Evolutionary conservation across 768 basidiomycete species (phyloP), one percentile per base, ranked within the genome.

Genomic region (Lactarius pseudohatsudake): DNA sequence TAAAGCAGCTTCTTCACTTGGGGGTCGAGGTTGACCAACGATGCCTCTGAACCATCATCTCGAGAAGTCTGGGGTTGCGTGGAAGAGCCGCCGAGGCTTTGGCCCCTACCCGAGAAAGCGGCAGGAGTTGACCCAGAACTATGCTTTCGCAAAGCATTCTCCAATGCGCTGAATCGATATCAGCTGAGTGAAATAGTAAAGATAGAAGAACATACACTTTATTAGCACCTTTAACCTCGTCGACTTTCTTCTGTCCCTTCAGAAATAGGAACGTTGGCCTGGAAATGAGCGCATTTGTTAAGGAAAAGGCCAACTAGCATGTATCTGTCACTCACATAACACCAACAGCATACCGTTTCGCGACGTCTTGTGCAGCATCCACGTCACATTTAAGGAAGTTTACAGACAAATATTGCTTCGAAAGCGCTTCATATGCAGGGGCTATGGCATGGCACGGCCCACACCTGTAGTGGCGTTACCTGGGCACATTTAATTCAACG

Each of bases 191-290:
- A 10, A 57, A 28, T 13, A 16, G 20, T 30, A 16, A 22, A 59
- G 53, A 9, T 43, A 43, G 34, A 36, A 38, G 16, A 36, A 57
- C 34, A 77, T 85, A 94, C 91, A 73, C 72, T 73, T 75, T 83
- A 73, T 94, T 79, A 15, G 91, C 91, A 6, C 92, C 92, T 61
- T 81, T 83, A 32, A 94, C 86, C 77, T 82, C 81, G 71, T 90
- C 89, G 26, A 93, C 82, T 73, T 91, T 85, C 2, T 79, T 79
- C 45, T 75, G 78, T 22, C 89, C 90, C 72, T 84, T 87, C 66
- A 94, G 72, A 74, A 94, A 92, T 40, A 94, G 74, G 69, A 94
- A 94, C 0, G 92, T 92, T 2, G 92, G 92, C 92, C 91, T 92
- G 62, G 15, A 32, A 13, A 30, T 4, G 16, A n/a, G 26, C 26